These are phyloP conservation scores for Plantago coronopus DNA, from an alignment of 305 asterid genomes.

Conservation along the genomic window DNA sequence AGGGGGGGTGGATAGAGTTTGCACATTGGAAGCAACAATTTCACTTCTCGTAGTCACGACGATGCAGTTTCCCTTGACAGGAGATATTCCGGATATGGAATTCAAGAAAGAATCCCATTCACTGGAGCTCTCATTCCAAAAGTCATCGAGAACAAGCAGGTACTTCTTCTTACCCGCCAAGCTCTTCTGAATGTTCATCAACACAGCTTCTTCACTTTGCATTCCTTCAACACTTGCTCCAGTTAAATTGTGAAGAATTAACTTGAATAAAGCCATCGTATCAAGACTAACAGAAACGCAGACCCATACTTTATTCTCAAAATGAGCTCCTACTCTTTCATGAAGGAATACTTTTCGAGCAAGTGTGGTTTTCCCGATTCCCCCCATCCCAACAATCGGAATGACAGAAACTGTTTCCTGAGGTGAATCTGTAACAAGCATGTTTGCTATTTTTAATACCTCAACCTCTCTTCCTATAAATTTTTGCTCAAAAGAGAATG, in stretches of 20 bases:
- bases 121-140: slow-evolving; percentile 14
- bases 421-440: background rate
- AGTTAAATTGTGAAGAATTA: background rate
- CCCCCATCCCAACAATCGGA: slow-evolving; percentile 2
- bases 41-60: slow-evolving; percentile 24
- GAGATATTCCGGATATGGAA: slow-evolving; percentile 5
- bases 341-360: background rate
- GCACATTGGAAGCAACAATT: slow-evolving; percentile 8
- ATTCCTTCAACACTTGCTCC: background rate
- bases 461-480: background rate
- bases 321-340: background rate
- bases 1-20: background rate
- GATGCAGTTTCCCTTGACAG: slow-evolving; percentile 15
- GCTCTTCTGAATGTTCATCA: background rate
- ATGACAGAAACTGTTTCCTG: background rate
- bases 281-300: background rate
- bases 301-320: background rate
- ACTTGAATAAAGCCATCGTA: background rate
- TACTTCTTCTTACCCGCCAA: slow-evolving; percentile 13
- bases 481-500: background rate
- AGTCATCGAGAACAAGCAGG: slow-evolving; percentile 32
- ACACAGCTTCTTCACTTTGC: slow-evolving; percentile 13
- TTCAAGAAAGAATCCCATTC: slow-evolving; percentile 18
- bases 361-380: background rate
- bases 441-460: background rate